phyloP scores from a whole-genome alignment of 2,329 filamentous ascomycete genomes.

The Niveomyces coronatus region DNA sequence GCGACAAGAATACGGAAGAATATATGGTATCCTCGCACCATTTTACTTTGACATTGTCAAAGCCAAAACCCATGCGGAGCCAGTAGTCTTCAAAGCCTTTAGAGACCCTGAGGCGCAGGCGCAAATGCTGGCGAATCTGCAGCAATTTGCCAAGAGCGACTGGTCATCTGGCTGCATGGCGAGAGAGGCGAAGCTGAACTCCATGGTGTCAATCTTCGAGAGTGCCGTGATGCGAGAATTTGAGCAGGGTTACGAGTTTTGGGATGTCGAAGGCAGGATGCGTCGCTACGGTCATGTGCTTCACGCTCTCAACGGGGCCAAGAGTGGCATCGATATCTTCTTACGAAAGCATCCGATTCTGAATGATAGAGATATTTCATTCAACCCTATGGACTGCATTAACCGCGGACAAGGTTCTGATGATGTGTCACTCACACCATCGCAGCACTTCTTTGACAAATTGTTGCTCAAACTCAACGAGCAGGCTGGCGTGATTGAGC shows the following conservation, averaged over 20 bases:
- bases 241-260: conserved; percentile 79
- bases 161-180: conserved; percentile 62
- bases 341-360: conserved; percentile 83
- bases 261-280: conserved; percentile 85
- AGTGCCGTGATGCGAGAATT: conserved; percentile 86
- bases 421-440: conserved; percentile 68
- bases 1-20: conserved; percentile 78
- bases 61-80: conserved; percentile 65
- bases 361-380: conserved; percentile 55
- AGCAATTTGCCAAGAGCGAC: conserved; percentile 70
- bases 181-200: conserved; percentile 60
- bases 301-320: conserved; percentile 69
- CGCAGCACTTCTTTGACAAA: conserved; percentile 67
- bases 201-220: conserved; percentile 77
- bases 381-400: conserved; percentile 70
- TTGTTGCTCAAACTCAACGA: conserved; percentile 71
- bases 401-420: conserved; percentile 50
- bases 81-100: conserved; percentile 77
- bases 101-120: conserved; percentile 84
- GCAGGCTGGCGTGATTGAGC: conserved; percentile 67
- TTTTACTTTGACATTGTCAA: conserved; percentile 77
- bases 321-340: conserved; percentile 71
- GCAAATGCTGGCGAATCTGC: conserved; percentile 73
- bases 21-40: conserved; percentile 79
- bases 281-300: conserved; percentile 80